Evolutionary conservation across 2,329 filamentous ascomycete species (phyloP).

Genomic region (Sporothrix globosa): DNA sequence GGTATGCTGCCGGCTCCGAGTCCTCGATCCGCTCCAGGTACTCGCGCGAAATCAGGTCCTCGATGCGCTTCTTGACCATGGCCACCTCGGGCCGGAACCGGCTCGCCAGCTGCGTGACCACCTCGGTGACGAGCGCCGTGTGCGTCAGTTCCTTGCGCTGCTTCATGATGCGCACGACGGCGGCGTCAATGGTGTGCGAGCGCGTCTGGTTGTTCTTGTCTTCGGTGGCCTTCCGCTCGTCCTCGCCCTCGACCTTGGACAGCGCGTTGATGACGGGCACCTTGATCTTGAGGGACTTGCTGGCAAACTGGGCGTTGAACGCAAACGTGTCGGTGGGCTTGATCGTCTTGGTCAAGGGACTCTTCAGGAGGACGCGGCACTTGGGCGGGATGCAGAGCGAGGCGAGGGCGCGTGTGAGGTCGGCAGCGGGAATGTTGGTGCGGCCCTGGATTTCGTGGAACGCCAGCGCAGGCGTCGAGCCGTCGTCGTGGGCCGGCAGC

Average conservation of each 20-base stretch:
- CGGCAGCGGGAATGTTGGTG: slow-evolving; percentile 75
- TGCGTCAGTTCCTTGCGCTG: slow-evolving; percentile 74
- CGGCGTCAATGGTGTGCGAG: slow-evolving; percentile 72
- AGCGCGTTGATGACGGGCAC: slow-evolving; percentile 79
- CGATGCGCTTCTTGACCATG: slow-evolving; percentile 81
- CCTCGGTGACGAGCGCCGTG: slow-evolving; percentile 70
- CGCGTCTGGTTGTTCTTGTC: slow-evolving; percentile 74
- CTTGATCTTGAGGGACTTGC: slow-evolving; percentile 85
- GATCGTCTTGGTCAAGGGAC: slow-evolving; percentile 76
- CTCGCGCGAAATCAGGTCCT: slow-evolving; percentile 74
- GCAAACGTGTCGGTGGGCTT: slow-evolving; percentile 76
- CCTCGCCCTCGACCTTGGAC: slow-evolving; percentile 80
- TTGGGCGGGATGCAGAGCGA: slow-evolving; percentile 83
- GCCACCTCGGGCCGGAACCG: slow-evolving; percentile 76
- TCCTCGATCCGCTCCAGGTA: slow-evolving; percentile 77
- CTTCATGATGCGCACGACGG: slow-evolving; percentile 85
- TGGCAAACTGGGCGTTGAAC: slow-evolving; percentile 81
- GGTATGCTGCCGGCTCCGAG: slow-evolving; percentile 65
- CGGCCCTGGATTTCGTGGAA: slow-evolving; percentile 80
- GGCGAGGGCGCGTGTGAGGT: slow-evolving; percentile 77
- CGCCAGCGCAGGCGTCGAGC: slow-evolving; percentile 43
- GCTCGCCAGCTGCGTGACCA: slow-evolving; percentile 66
- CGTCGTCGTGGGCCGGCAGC: slow-evolving; percentile 54
- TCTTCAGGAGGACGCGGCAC: slow-evolving; percentile 77
- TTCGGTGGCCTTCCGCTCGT: slow-evolving; percentile 71